Evolutionary conservation across 164 flowering plant genomes (phyloP).

Genomic region (Annona squamosa): DNA sequence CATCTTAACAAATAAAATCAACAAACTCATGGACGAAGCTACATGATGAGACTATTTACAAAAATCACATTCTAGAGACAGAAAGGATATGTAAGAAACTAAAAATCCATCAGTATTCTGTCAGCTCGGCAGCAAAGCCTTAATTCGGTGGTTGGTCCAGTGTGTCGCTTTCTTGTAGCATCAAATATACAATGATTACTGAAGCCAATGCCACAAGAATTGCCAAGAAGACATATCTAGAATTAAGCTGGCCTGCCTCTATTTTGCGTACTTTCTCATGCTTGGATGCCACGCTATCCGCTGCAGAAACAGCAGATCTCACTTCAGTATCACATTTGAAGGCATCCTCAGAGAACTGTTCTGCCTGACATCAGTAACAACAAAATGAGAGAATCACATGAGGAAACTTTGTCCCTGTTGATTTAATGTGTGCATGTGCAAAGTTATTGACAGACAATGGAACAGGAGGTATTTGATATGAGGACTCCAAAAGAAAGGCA

Average conservation of each 20-base stretch:
- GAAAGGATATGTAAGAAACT: not conserved
- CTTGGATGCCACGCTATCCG: slow-evolving; percentile 12
- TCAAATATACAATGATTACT: slow-evolving; percentile 21
- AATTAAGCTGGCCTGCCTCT: slow-evolving; percentile 45
- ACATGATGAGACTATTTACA: not conserved
- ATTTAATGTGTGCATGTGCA: not conserved
- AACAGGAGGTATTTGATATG: not conserved
- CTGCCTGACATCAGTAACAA: slow-evolving; percentile 23
- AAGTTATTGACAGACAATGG: too few relatives aligned
- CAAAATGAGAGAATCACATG: not conserved
- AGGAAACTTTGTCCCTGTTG: not conserved
- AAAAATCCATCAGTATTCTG: not conserved
- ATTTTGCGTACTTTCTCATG: slow-evolving; percentile 43
- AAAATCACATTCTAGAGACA: not conserved
- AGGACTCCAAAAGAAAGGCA: not conserved
- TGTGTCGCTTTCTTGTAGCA: slow-evolving; percentile 17
- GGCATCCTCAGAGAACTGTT: slow-evolving; percentile 12
- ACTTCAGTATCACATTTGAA: slow-evolving; percentile 17
- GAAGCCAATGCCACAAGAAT: slow-evolving; percentile 35
- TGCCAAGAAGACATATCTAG: slow-evolving; percentile 39
- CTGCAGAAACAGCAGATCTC: slow-evolving; percentile 15
- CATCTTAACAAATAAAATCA: not conserved
- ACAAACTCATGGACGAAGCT: not conserved
- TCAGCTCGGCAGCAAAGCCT: not conserved
- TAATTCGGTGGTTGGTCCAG: slow-evolving; percentile 12